phyloP scores from a whole-genome alignment of 345 rosid species.

The Isatis tinctoria region DNA sequence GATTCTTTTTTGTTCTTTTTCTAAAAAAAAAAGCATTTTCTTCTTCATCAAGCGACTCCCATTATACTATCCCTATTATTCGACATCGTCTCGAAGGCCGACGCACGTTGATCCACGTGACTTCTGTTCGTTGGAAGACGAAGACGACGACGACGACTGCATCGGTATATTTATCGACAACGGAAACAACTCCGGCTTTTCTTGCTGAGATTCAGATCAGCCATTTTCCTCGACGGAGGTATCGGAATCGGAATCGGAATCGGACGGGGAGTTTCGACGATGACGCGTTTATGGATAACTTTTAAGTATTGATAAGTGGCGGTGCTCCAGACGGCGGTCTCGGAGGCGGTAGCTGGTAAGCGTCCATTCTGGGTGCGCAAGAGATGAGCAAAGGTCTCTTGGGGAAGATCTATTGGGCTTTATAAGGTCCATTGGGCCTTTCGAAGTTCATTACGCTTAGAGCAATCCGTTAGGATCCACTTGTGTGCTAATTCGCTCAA shows the following conservation, averaged over 20 bases:
- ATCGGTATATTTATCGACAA: conserved; percentile 50
- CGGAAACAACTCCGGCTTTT: conserved; percentile 27
- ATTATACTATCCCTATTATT: conserved; percentile 61
- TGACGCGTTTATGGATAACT: conserved; percentile 9
- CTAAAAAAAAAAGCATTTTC: not conserved
- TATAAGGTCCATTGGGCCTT: too few species aligned
- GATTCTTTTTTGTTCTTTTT: too few species aligned
- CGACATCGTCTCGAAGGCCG: conserved; percentile 49
- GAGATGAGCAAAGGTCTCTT: too few species aligned
- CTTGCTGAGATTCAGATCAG: conserved; percentile 51
- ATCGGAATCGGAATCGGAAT: conserved; percentile 44
- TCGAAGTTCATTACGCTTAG: too few species aligned
- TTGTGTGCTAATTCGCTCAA: too few species aligned
- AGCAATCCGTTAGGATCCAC: too few species aligned
- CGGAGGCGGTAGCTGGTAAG: too few species aligned
- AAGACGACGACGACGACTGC: conserved; percentile 30
- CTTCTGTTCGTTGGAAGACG: conserved; percentile 44
- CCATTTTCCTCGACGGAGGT: conserved; percentile 69
- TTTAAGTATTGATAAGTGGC: too few species aligned
- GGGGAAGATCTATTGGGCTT: too few species aligned
- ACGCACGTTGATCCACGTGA: conserved; percentile 38
- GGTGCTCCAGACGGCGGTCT: too few species aligned
- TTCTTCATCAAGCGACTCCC: conserved; percentile 56
- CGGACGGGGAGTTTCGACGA: conserved; percentile 37
- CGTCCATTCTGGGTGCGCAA: too few species aligned